These are phyloP conservation scores for Neonectria faginata DNA, from an alignment of 2,329 filamentous ascomycete species.

Conservation along the genomic window DNA sequence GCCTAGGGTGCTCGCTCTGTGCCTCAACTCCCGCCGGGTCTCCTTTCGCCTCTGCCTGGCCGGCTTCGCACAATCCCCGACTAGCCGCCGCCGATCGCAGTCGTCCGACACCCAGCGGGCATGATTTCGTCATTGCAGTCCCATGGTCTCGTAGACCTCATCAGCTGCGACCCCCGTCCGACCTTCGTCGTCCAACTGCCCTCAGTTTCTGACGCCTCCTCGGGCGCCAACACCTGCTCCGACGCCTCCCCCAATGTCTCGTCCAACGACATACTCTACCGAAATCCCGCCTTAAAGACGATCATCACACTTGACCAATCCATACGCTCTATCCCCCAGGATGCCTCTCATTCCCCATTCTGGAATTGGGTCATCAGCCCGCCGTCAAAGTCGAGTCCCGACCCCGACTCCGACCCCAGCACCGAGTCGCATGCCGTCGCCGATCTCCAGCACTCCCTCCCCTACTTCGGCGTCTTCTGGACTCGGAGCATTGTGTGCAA, in stretches of 20 bases:
- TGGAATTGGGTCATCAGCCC: conserved; percentile 54
- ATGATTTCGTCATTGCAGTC: conserved; percentile 43
- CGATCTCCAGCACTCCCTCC: conserved; percentile 44
- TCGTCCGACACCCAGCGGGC: conserved; percentile 31
- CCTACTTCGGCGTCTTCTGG: conserved; percentile 52
- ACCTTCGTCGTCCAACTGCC: conserved; percentile 53
- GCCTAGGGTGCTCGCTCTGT: conserved; percentile 20
- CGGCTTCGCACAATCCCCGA: conserved; percentile 9
- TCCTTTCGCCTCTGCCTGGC: conserved; percentile 4
- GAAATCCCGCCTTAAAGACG: conserved; percentile 52
- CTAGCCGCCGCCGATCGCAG: conserved; percentile 16
- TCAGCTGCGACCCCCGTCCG: conserved; percentile 56
- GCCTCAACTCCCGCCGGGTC: conserved; percentile 7
- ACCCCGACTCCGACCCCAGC: conserved; percentile 20
- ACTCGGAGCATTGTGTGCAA: conserved; percentile 51
- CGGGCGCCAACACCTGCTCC: conserved; percentile 11
- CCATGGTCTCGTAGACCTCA: conserved; percentile 54
- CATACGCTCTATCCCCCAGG: conserved; percentile 46
- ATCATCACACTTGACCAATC: conserved; percentile 48
- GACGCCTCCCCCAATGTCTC: conserved; percentile 12
- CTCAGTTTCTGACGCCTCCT: conserved; percentile 18
- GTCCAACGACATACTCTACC: conserved; percentile 48
- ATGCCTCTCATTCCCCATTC: conserved; percentile 50
- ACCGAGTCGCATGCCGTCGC: conserved; percentile 14
- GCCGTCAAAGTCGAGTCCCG: conserved; percentile 23